A percentile compares a stretch with the other conserved stretches of the same genome.
phyloP scores from a whole-genome alignment of 371 early-diverging fungal species.

The Umbelopsis sp. region DNA sequence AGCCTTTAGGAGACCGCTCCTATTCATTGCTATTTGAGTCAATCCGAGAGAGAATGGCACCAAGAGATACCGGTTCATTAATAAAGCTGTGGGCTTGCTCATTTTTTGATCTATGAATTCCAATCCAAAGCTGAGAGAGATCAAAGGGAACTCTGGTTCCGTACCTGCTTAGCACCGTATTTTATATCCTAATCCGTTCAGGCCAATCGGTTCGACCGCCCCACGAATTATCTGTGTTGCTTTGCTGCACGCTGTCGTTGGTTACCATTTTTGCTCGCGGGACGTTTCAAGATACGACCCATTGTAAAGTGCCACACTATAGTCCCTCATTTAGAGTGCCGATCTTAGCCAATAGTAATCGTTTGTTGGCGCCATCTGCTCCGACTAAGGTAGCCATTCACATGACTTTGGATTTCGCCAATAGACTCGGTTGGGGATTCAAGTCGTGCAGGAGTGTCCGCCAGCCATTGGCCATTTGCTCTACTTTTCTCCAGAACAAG shows the following conservation, averaged over 20 bases:
- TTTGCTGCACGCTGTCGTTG: slow-evolving; percentile 10
- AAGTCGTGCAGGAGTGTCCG: neutral
- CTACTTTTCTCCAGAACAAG: neutral
- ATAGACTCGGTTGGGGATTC: neutral
- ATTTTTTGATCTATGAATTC: neutral
- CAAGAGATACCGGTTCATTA: slow-evolving; percentile 23
- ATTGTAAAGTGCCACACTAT: slow-evolving; percentile 16
- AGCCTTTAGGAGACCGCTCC: slow-evolving; percentile 25
- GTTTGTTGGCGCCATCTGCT: neutral
- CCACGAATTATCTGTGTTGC: slow-evolving; percentile 17
- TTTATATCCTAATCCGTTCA: neutral
- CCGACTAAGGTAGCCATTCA: neutral
- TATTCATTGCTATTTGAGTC: slow-evolving; percentile 25
- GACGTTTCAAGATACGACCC: slow-evolving; percentile 13
- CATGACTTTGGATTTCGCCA: slow-evolving; percentile 10
- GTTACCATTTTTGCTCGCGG: slow-evolving; percentile 14
- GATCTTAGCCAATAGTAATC: slow-evolving; percentile 1
- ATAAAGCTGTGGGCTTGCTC: neutral
- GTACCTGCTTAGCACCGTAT: neutral
- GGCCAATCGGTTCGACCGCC: neutral
- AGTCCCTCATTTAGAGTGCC: neutral
- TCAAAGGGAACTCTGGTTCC: neutral
- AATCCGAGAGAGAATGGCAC: slow-evolving; percentile 30
- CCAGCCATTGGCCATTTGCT: slow-evolving; percentile 3
- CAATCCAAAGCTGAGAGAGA: slow-evolving; percentile 6